Percentiles rank a stretch among this genome's conserved stretches.
phyloP scores from a whole-genome alignment of 441 rosid genomes.

The Breynia disticha region DNA sequence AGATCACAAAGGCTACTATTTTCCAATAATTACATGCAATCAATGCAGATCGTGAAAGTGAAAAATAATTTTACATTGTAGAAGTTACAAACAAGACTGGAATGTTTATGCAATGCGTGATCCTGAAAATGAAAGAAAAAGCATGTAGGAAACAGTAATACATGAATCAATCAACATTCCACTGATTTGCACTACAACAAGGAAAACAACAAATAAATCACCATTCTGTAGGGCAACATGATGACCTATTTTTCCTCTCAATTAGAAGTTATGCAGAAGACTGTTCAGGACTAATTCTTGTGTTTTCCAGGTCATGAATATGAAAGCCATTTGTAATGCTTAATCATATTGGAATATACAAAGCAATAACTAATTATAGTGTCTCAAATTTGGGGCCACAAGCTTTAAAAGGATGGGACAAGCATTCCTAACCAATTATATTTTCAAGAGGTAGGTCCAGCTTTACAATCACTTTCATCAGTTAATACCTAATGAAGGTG shows the following conservation, averaged over 20 bases:
- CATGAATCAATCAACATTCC: neutral
- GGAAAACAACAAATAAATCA: neutral
- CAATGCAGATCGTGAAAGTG: slow-evolving; percentile 2
- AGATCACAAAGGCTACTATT: too few species aligned
- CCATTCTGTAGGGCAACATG: too few species aligned
- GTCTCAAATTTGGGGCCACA: slow-evolving; percentile 31
- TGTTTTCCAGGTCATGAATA: slow-evolving; percentile 23
- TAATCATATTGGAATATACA: slow-evolving; percentile 4
- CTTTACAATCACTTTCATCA: slow-evolving; percentile 28
- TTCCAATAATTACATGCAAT: neutral
- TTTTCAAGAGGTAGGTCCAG: slow-evolving; percentile 34
- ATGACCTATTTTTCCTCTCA: neutral
- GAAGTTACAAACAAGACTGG: neutral
- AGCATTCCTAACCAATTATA: slow-evolving; percentile 20
- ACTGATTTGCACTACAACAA: neutral
- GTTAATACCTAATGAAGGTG: slow-evolving; percentile 15
- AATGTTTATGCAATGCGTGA: slow-evolving; percentile 2
- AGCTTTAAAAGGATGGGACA: slow-evolving; percentile 9
- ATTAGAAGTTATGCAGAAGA: neutral
- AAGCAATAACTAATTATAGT: slow-evolving; percentile 14
- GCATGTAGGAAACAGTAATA: neutral
- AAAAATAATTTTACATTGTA: neutral
- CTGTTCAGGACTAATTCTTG: slow-evolving; percentile 3
- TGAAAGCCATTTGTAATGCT: slow-evolving; percentile 22
- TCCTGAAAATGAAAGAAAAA: slow-evolving; percentile 1